Base-by-base conservation (phyloP, 2,329 filamentous ascomycete genomes). In the Ophiognomonia clavigignenti-juglandacearum region DNA sequence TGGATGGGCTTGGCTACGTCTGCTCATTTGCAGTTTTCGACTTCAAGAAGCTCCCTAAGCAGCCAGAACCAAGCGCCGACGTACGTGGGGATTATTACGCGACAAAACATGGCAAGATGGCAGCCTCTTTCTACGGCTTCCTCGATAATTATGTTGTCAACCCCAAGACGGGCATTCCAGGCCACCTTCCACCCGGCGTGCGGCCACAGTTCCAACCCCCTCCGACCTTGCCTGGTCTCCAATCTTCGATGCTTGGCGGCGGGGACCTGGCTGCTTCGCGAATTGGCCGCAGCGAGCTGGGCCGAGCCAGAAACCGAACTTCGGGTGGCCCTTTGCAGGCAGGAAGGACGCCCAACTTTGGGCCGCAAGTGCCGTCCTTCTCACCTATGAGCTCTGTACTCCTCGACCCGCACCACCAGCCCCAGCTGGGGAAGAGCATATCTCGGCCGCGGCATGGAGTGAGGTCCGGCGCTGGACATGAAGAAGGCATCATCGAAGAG, bases 1-100 rank as follows among this genome's bases (percentile, higher is more conserved):
- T 98, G 14, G 93, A 98, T 60, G 93, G 93, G 0, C 77, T 98
- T 29, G 93, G 93, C 19, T 92, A 96, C 55, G 89, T 97, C 10
- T 98, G 93, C 66, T 96, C 92, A 1, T 97, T 96, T 68, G 93
- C 93, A 3, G 89, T 96, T 29, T 98, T 98, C 59, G 88, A 96
- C 54, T 97, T 97, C 69, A 91, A 95, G 65, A 92, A 90, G 63
- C 86, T 84, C 20, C 74, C 84, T 19, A 70, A 68, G 13, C 69
- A 70, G 22, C 62, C 63, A 4, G 68, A 64, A 43, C 67, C 56
- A 45, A 64, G 58, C 53, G 63, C 74, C n/a, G 86, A 90, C 61
- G 77, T 90, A 9, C 82, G 93, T 10, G 88, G 93, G 50, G 91
- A 96, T 57, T 97, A 97, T 63, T 97, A 93, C 61, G 83, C 88